Percentiles rank a stretch among this genome's conserved stretches.
These are phyloP conservation scores for Trichosanthes cucumerina DNA, from an alignment of 306 rosid species.

Conservation along the genomic window DNA sequence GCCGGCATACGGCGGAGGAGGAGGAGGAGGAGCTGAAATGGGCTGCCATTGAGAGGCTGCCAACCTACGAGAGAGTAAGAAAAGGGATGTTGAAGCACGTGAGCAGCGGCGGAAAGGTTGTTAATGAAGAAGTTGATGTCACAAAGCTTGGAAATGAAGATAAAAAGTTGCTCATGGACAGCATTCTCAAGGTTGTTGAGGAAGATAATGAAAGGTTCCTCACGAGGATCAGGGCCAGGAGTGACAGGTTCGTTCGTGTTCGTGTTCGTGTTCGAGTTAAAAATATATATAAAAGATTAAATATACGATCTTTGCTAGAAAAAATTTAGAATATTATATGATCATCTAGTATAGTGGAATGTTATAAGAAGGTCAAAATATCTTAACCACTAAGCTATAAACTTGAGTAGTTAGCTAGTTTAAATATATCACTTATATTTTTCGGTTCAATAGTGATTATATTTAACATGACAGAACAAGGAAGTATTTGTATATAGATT, in stretches of 20 bases:
- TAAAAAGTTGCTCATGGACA: constrained; percentile 45
- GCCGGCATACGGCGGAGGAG: constrained; percentile 12
- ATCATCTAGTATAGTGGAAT: too few species aligned
- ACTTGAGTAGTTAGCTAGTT: too few species aligned
- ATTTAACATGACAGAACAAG: too few species aligned
- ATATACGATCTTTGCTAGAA: too few species aligned
- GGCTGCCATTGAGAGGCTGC: constrained; percentile 74
- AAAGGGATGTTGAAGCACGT: constrained; percentile 51
- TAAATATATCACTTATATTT: too few species aligned
- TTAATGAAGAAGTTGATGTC: constrained; percentile 44
- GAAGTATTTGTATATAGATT: too few species aligned
- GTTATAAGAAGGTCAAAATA: too few species aligned
- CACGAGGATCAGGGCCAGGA: constrained; percentile 38
- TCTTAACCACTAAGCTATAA: too few species aligned
- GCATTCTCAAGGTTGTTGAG: constrained; percentile 45
- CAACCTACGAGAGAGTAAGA: constrained; percentile 61
- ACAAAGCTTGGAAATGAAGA: constrained; percentile 45
- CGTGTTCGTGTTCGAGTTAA: too few species aligned
- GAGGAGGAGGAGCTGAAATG: constrained; percentile 62
- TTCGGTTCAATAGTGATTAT: too few species aligned
- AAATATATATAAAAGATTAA: too few species aligned
- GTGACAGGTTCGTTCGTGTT: constrained; percentile 30
- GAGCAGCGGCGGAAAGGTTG: constrained; percentile 33
- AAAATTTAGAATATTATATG: too few species aligned
- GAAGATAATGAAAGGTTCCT: constrained; percentile 66